Conservation (phyloP, 1,284 basidiomycete genomes). For the Leccinum pachyderme region DNA sequence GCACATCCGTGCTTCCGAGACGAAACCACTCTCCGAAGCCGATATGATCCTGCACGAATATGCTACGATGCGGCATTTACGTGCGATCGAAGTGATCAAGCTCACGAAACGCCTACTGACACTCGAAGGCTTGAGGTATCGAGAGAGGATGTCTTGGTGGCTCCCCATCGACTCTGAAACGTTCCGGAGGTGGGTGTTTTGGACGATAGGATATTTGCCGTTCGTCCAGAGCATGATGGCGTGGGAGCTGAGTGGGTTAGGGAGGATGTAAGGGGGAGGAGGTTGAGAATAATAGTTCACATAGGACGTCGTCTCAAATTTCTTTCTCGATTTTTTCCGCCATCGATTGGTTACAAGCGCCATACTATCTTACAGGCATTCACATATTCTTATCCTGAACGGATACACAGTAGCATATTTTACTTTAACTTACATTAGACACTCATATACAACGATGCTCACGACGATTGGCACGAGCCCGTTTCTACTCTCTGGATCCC, state of each 20-base stretch:
- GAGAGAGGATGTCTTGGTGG: slow-evolving; percentile 16
- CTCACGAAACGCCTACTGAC: not conserved
- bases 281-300: not conserved
- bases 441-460: not conserved
- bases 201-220: slow-evolving; percentile 13
- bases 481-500: no score
- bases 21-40: not conserved
- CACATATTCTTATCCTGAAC: not conserved
- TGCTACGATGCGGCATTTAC: not conserved
- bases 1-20: slow-evolving; percentile 11
- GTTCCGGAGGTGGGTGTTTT: slow-evolving; percentile 16
- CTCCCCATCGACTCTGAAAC: slow-evolving; percentile 17
- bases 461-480: no score
- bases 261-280: slow-evolving; percentile 14
- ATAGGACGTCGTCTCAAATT: not conserved
- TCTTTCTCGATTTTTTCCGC: not conserved
- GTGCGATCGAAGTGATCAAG: not conserved
- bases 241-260: slow-evolving; percentile 23
- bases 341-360: not conserved
- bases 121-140: not conserved
- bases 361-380: not conserved
- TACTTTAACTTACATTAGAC: not conserved
- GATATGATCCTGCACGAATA: not conserved
- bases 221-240: slow-evolving; percentile 18
- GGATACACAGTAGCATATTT: not conserved